A percentile compares a stretch with the other conserved stretches of the same genome.
phyloP scores from a whole-genome alignment of 164 flowering plant genomes.

The Cinnamomum micranthum region DNA sequence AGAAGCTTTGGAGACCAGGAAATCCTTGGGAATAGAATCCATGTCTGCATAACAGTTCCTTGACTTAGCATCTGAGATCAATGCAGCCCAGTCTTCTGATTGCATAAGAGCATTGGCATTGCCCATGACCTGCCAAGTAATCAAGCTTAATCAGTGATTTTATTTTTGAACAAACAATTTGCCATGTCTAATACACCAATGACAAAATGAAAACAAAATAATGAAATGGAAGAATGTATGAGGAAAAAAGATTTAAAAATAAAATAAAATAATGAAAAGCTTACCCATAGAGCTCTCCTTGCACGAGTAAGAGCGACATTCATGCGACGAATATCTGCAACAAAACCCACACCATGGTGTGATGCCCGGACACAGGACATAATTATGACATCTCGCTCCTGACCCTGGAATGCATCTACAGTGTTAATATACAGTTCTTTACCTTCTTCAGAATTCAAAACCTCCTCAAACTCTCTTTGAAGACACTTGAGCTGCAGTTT shows the following conservation, averaged over 20 bases:
- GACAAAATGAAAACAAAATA: not conserved
- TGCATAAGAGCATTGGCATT: slow-evolving; percentile 76
- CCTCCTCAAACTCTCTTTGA: slow-evolving; percentile 76
- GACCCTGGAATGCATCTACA: slow-evolving; percentile 99
- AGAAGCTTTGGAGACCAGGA: slow-evolving; percentile 39
- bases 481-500: slow-evolving; percentile 92
- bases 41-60: slow-evolving; percentile 73
- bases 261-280: slow-evolving; percentile 6
- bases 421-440: slow-evolving; percentile 89
- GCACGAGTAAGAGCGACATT: slow-evolving; percentile 99
- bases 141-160: not conserved
- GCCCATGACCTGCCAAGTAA: slow-evolving; percentile 71
- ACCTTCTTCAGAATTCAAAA: slow-evolving; percentile 82
- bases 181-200: not conserved
- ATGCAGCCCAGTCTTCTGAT: slow-evolving; percentile 90
- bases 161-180: too few relatives aligned
- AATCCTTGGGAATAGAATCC: slow-evolving; percentile 85
- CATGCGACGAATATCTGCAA: slow-evolving; percentile 94
- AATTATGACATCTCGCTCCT: slow-evolving; percentile 93
- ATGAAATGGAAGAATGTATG: too few relatives aligned
- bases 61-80: slow-evolving; percentile 80
- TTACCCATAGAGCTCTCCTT: slow-evolving; percentile 93
- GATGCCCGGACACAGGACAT: slow-evolving; percentile 99
- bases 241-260: not conserved
- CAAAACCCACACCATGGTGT: slow-evolving; percentile 91